These are phyloP conservation scores for Termitomyces sp. DNA, from an alignment of 768 basidiomycete species.

Conservation along the genomic window DNA sequence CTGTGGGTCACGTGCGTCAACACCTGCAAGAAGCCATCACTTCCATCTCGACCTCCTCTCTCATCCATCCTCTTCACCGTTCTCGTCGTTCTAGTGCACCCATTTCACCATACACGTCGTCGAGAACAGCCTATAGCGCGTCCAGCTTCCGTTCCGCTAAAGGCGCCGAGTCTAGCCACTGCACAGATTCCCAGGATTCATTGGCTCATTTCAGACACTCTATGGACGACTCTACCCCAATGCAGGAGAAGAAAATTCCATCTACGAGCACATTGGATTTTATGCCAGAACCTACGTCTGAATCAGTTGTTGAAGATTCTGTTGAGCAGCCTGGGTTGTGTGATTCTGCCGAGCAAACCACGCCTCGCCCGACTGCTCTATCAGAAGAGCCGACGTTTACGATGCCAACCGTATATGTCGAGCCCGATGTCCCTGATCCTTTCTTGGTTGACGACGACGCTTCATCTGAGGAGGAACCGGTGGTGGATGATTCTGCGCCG, in stretches of 20 bases:
- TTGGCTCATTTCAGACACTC: constrained; percentile 1
- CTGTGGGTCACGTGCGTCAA: constrained; percentile 17
- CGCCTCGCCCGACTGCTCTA: neutral
- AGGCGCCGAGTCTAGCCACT: neutral
- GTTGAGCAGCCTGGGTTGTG: neutral
- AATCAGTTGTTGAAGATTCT: constrained; percentile 1
- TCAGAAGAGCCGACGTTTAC: constrained; percentile 18
- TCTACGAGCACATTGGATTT: neutral
- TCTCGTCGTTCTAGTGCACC: constrained; percentile 15
- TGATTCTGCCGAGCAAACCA: neutral
- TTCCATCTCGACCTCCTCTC: constrained; percentile 26
- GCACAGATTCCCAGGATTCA: constrained; percentile 9
- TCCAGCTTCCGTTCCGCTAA: constrained; percentile 10
- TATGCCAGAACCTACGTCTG: neutral
- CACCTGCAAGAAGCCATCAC: constrained; percentile 17
- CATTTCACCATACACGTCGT: constrained; percentile 10
- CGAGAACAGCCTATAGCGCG: constrained; percentile 12
- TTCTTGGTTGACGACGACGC: constrained; percentile 58
- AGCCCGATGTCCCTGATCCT: constrained; percentile 51
- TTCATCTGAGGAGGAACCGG: constrained; percentile 33
- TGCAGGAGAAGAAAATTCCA: neutral
- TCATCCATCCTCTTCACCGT: constrained; percentile 32
- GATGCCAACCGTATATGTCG: constrained; percentile 27
- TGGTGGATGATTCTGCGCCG: constrained; percentile 16
- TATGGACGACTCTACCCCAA: neutral